Evolutionary conservation across 768 basidiomycete species (phyloP), one percentile per base, ranked within the genome.

Genomic region (Hericium coralloides): DNA sequence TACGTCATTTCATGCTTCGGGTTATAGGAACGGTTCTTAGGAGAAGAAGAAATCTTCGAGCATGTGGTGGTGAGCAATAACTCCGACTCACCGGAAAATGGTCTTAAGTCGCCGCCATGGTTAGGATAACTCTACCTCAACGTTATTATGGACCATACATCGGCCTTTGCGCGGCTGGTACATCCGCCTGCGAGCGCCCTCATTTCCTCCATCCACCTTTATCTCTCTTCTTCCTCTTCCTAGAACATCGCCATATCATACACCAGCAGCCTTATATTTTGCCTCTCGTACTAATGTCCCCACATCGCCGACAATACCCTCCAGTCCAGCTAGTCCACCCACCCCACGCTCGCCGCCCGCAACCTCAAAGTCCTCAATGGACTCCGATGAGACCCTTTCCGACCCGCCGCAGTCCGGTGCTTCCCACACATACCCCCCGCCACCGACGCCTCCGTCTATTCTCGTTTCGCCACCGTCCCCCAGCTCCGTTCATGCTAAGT

Each of bases 121-220:
- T 37, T 58, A 86, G 87, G 85, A 91, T 57, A 86, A 85, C 41
- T 76, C 80, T n/a, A 83, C 79, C 4, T 81, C 79, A 22, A 77
- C 78, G 0, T 67, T 89, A 2, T 76, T 79, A 55, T 92, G 90
- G 90, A 80, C 80, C 10, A 81, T 91, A 25, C 90, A 91, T 66
- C 80, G 83, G 5, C 90, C 90, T 1, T 81, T 83, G 57, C 81
- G 85, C 26, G 90, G 90, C 48, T 92, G 90, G 90, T 92, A 92
- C 68, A 82, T 92, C 58, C 85, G 85, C 43, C 72, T 92, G 23
- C 80, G 86, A 38, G 73, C 87, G 2, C 89, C 90, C 0, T 63
- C 75, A 4, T 91, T 90, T 60, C 85, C 87, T 0, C 83, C 80
- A 12, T 73, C 55, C 22, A 61, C 68, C 37, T 72, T 68, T 59